Base-by-base conservation (phyloP, 2,329 filamentous ascomycete genomes). In the Bertia moriformis region DNA sequence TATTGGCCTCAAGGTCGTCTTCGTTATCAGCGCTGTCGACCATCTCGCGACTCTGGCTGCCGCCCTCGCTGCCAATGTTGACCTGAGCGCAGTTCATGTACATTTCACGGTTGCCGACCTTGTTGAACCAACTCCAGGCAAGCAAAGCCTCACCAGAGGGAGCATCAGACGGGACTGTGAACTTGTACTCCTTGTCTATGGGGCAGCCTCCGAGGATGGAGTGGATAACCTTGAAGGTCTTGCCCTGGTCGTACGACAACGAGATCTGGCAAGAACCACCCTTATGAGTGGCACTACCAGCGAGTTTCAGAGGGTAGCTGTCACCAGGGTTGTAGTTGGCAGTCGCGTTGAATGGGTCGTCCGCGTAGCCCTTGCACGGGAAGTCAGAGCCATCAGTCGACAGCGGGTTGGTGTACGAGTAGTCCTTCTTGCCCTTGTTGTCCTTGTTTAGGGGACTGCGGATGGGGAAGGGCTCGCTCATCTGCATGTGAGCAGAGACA, bases 1-100 rank as follows among this genome's bases (percentile, higher is more conserved):
- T 27, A 7, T 27, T 27, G 22, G 22, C 22, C 22, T 27, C 22
- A n/a, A 27, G 7, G 7, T 27, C 22, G n/a, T n/a, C n/a, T n/a
- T n/a, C n/a, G n/a, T n/a, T n/a, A n/a, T n/a, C n/a, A n/a, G n/a
- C n/a, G n/a, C n/a, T n/a, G n/a, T n/a, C n/a, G n/a, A n/a, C n/a
- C 24, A 29, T 29, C 10, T 29, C 24, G 15, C 10, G 32, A 7
- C 7, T 18, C 32, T 35, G 10, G 7, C 7, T 7, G 15, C 32
- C 32, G 15, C 32, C 32, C 10, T 7, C 15, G n/a, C 22, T 27
- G 22, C 22, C 22, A 15, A 73, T 64, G 19, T 61, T 57, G 29
- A 72, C 64, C 14, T 62, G 60, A 0, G 69, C 69, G 44, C 70
- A 74, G 49, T 72, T 70, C 67, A 73, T 72, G 56, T 76, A 76